Base-by-base conservation (phyloP, 257 asterid genomes). In the Misopates orontium region DNA sequence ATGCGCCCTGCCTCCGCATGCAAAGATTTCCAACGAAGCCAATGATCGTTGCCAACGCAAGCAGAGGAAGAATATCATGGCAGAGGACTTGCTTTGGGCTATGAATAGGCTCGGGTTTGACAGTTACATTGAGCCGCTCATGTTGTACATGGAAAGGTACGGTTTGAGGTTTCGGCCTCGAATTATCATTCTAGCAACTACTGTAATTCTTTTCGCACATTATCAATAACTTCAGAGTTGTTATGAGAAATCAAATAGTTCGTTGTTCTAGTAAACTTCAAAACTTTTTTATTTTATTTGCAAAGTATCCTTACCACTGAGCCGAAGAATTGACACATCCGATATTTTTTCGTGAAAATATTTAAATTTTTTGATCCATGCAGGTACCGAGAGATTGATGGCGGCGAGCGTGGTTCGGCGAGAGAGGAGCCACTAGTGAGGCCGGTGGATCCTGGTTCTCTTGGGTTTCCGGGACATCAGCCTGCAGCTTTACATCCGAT, bases 81-180 rank as follows among this genome's bases (percentile, higher is more conserved):
- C 97, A 0, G 97, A 92, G 77, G 98, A 92, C 58, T 83, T 92
- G 21, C 80, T 90, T 10, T 93, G 98, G 98, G 95, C 96, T 10
- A 92, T 92, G 98, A 87, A 93, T 84, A 89, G 86, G 77, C 91
- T 92, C 12, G 97, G 98, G 0, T 89, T 87, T 8, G 94, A 86
- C 13, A 91, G 84, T 79, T 91, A 88, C 80, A 84, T 88, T 10
- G 95, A 91, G 85, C 97, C 98, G 0, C 82, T 91, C 61, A 91
- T 96, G 0, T 52, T 93, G 8, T 93, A 81, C 86, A 76, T 93
- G 8, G 91, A 85, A 56, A 91, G 95, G 62, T 57, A 22, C 17
- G 18, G n/a, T 25, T 15, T 20, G 50, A 11, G 16, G 16, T 10
- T 17, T 44, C n/a, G n/a, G n/a, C n/a, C 50, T 5, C 14, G 12